A percentile compares a stretch with the other conserved stretches of the same genome.
phyloP scores from a whole-genome alignment of 495 filamentous ascomycete species.

The Neurospora cerealis region DNA sequence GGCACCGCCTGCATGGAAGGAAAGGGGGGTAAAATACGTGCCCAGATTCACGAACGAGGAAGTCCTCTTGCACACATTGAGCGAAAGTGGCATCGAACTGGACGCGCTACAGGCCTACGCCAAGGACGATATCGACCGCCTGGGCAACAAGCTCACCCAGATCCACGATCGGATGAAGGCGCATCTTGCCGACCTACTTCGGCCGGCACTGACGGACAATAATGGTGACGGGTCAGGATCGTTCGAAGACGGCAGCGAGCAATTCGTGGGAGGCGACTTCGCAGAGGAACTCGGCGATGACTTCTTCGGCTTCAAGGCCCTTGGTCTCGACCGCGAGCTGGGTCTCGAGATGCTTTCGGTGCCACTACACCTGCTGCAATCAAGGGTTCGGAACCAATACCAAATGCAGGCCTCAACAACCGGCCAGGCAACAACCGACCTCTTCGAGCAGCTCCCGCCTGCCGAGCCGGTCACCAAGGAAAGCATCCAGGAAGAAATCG shows the following conservation, averaged over 20 bases:
- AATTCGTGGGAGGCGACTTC: slow-evolving; percentile 94
- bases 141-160: slow-evolving; percentile 66
- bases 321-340: slow-evolving; percentile 85
- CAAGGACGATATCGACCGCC: slow-evolving; percentile 87
- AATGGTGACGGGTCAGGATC: slow-evolving; percentile 78
- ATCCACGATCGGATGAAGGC: slow-evolving; percentile 90
- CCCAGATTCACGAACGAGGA: slow-evolving; percentile 69
- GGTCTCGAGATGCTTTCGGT: slow-evolving; percentile 78
- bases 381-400: slow-evolving; percentile 71
- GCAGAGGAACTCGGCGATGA: slow-evolving; percentile 96
- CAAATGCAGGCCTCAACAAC: slow-evolving; percentile 59
- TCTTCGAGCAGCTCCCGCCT: slow-evolving; percentile 60
- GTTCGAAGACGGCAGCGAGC: slow-evolving; percentile 93
- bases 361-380: slow-evolving; percentile 88
- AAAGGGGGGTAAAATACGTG: slow-evolving; percentile 43
- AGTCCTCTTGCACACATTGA: slow-evolving; percentile 73
- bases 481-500: slow-evolving; percentile 68
- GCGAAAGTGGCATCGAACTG: slow-evolving; percentile 70
- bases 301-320: slow-evolving; percentile 96
- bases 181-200: slow-evolving; percentile 80
- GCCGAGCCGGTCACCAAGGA: slow-evolving; percentile 73
- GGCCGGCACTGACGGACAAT: slow-evolving; percentile 69
- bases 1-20: slow-evolving; percentile 28
- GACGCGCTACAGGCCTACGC: slow-evolving; percentile 80
- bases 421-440: slow-evolving; percentile 38